Conservation (phyloP, 768 basidiomycete species). For the Pisolithus sp. region DNA sequence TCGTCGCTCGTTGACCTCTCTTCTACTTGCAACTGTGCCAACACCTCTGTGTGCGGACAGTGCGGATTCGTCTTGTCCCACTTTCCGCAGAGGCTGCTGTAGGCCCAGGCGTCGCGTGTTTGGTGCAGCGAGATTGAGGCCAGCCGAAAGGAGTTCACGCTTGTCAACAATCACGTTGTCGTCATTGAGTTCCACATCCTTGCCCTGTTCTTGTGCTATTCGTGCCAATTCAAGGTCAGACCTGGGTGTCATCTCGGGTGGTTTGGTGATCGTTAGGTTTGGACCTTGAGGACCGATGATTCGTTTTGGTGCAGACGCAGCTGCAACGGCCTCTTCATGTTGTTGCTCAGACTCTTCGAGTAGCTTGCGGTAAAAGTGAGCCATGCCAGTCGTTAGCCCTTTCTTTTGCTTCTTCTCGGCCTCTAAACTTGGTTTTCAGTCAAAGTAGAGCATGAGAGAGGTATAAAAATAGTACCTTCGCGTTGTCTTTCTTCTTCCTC, state of each 20-base stretch:
- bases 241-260: slow-evolving; percentile 50
- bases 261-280: slow-evolving; percentile 75
- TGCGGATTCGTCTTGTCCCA: slow-evolving; percentile 21
- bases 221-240: slow-evolving; percentile 73
- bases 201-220: slow-evolving; percentile 66
- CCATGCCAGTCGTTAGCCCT: slow-evolving; percentile 66
- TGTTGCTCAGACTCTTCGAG: slow-evolving; percentile 73
- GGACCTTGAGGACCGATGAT: slow-evolving; percentile 60
- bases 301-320: slow-evolving; percentile 46
- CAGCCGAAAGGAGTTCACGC: slow-evolving; percentile 84
- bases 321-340: slow-evolving; percentile 84
- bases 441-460: neutral
- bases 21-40: slow-evolving; percentile 72
- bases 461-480: slow-evolving; percentile 58
- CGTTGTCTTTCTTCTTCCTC: slow-evolving; percentile 88
- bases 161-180: slow-evolving; percentile 98
- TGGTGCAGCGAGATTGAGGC: slow-evolving; percentile 82
- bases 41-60: slow-evolving; percentile 65
- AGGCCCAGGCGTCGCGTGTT: slow-evolving; percentile 69
- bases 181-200: slow-evolving; percentile 89
- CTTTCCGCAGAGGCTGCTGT: slow-evolving; percentile 24
- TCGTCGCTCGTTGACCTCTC: slow-evolving; percentile 82
- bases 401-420: slow-evolving; percentile 57
- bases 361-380: slow-evolving; percentile 75
- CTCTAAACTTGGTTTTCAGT: slow-evolving; percentile 23